phyloP scores from a whole-genome alignment of 1,139 yeast species.

The Pneumocystis canis region DNA sequence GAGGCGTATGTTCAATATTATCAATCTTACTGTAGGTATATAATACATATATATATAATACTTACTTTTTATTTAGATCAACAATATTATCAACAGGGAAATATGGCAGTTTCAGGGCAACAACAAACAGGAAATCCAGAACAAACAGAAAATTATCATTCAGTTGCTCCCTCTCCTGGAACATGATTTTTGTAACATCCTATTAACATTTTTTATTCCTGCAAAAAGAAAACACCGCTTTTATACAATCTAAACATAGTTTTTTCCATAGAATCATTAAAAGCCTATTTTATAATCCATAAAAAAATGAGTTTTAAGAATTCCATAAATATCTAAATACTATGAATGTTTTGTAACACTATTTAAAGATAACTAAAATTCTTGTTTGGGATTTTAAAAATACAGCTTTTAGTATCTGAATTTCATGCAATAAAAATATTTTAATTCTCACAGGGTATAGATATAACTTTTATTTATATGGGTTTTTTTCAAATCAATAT shows the following conservation, averaged over 20 bases:
- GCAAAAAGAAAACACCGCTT: background rate
- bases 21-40: slow-evolving; percentile 7
- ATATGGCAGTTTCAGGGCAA: background rate
- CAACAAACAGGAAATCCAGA: background rate
- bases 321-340: background rate
- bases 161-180: background rate
- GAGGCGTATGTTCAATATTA: slow-evolving; percentile 17
- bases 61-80: background rate
- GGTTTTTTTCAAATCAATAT: background rate
- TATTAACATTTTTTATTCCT: background rate
- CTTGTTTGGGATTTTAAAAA: background rate
- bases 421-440: background rate
- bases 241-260: background rate
- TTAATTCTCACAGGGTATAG: background rate
- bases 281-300: background rate
- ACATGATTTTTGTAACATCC: background rate
- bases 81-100: background rate
- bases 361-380: background rate
- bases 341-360: background rate
- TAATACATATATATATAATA: background rate
- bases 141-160: background rate
- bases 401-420: background rate
- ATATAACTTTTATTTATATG: background rate
- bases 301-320: background rate
- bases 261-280: background rate